Conservation (phyloP, 176 grass and related monocot species). For the Oryza glumipatula region DNA sequence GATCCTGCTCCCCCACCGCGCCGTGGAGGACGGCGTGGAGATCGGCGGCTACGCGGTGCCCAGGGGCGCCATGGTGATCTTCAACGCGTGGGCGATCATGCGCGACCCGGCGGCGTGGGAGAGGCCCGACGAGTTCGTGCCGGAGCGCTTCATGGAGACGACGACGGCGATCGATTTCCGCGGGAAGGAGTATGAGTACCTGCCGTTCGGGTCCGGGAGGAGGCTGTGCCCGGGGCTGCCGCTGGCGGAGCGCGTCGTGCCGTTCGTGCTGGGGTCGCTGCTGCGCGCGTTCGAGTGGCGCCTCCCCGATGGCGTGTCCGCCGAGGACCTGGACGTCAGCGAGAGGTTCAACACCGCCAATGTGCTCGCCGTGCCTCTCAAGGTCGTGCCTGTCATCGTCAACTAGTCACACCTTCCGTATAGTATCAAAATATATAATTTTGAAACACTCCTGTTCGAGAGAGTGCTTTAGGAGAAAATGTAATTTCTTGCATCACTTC, state of each 20-base stretch:
- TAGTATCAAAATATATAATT: too few species aligned
- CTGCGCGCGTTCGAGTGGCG: slow-evolving; percentile 42
- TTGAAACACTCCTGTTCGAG: too few species aligned
- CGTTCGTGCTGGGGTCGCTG: slow-evolving; percentile 21
- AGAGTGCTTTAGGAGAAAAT: too few species aligned
- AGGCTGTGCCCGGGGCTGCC: slow-evolving; percentile 44
- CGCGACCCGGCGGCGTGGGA: slow-evolving; percentile 40
- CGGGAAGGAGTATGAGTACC: slow-evolving; percentile 26
- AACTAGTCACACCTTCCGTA: too few species aligned
- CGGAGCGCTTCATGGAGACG: slow-evolving; percentile 43
- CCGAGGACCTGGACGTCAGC: slow-evolving; percentile 16
- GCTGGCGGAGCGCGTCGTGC: slow-evolving; percentile 39
- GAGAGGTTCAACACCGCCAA: slow-evolving; percentile 25
- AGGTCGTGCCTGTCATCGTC: neutral
- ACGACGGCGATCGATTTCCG: neutral
- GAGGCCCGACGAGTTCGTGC: slow-evolving; percentile 23
- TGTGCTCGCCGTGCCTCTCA: slow-evolving; percentile 25
- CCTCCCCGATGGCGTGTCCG: slow-evolving; percentile 30
- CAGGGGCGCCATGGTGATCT: slow-evolving; percentile 21
- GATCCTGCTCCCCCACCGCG: slow-evolving; percentile 23
- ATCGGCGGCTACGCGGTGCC: slow-evolving; percentile 39
- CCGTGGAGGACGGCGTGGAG: slow-evolving; percentile 31
- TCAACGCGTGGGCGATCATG: slow-evolving; percentile 50
- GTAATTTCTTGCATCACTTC: too few species aligned
- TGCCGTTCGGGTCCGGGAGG: slow-evolving; percentile 44